Evolutionary conservation across 2,329 filamentous ascomycete species (phyloP).

Genomic region (Colletotrichum filicis): DNA sequence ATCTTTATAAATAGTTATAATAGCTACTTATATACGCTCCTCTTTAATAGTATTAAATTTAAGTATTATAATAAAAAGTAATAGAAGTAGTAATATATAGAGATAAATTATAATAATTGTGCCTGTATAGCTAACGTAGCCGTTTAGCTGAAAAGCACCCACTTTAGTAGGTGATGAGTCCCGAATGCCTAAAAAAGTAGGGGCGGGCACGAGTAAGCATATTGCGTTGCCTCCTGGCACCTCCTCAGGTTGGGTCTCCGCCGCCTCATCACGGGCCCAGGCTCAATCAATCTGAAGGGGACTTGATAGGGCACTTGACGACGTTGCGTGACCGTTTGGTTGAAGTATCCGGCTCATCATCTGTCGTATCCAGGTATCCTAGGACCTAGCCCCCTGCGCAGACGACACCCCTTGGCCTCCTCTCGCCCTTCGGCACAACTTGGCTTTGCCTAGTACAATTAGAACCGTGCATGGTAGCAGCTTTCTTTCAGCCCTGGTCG

Average conservation of each 20-base stretch:
- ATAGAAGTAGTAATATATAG: too few relatives aligned
- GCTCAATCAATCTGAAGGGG: slow-evolving; percentile 23
- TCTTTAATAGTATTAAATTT: too few relatives aligned
- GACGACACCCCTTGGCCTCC: neutral
- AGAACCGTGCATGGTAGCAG: slow-evolving; percentile 8
- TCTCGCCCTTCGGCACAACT: neutral
- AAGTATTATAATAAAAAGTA: too few relatives aligned
- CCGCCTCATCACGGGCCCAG: neutral
- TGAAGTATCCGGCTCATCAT: slow-evolving; percentile 11
- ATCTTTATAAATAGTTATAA: too few relatives aligned
- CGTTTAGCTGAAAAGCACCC: too few relatives aligned
- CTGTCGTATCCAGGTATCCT: slow-evolving; percentile 14
- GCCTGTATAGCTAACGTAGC: too few relatives aligned
- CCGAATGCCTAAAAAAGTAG: too few relatives aligned
- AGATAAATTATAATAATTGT: too few relatives aligned
- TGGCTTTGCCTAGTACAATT: neutral
- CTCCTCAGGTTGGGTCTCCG: neutral
- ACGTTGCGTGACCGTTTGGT: slow-evolving; percentile 29
- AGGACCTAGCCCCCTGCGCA: neutral
- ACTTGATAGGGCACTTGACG: slow-evolving; percentile 26
- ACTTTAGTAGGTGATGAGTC: too few relatives aligned
- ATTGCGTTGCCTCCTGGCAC: slow-evolving; percentile 24
- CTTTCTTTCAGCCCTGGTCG: slow-evolving; percentile 19
- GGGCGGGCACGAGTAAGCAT: too few relatives aligned
- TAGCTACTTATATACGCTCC: too few relatives aligned